Evolutionary conservation across 768 basidiomycete genomes (phyloP), one percentile per base, ranked within the genome.

Genomic region (Kondoa malvinella): DNA sequence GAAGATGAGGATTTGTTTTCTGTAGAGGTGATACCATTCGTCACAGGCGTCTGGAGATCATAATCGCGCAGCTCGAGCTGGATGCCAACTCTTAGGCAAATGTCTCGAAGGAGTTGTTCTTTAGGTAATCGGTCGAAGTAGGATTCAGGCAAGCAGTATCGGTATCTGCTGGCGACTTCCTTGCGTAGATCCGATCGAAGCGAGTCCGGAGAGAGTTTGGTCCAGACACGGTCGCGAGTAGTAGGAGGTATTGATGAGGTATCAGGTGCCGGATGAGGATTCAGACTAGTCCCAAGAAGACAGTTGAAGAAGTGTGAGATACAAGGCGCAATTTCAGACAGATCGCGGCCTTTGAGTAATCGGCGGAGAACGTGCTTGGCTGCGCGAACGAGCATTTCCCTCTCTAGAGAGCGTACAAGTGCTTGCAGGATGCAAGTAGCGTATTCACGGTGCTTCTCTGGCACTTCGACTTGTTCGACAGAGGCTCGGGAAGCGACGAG

Each of bases 281-380:
- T 74, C 68, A 74, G 57, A 4, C 71, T 64, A 0, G 75, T 61
- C 29, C 78, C 79, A 56, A 80, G 70, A n/a, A 80, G 75, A 71
- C 80, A 80, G 75, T 80, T 80, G 71, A 78, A 74, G 76, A 79
- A 79, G 75, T 80, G 80, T 1, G 79, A 75, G 63, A 80, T 73
- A 66, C 71, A 32, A 57, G 12, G 32, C 0, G 73, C 56, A 40
- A 71, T 67, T 66, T 74, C 73, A 40, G 76, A 76, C 33, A 72
- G 69, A n/a, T 72, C 69, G 62, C 69, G 34, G 27, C 73, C 74
- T 57, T 71, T 68, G 27, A 79, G 68, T 34, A 77, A 72, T n/a
- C 65, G 34, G 56, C 78, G 77, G 3, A 80, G 73, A 67, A 77
- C 71, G 70, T 79, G 79, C 74, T 80, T 80, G 71, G 73, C 70